Base-by-base conservation (phyloP, 345 rosid genomes). In the Eutrema japonicum region DNA sequence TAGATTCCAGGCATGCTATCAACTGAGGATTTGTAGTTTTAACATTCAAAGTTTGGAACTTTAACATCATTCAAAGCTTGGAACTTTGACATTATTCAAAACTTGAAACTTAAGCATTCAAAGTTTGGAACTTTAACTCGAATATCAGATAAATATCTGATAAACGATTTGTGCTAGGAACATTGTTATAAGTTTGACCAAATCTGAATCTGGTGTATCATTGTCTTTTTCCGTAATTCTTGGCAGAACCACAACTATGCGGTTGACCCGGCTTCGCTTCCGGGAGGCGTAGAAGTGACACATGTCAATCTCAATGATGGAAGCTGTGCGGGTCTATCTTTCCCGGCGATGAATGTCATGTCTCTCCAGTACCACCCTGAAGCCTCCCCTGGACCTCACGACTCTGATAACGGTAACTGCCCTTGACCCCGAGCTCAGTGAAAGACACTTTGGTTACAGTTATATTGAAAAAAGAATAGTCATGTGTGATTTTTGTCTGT, bases 301-400 rank as follows among this genome's bases (percentile, higher is more conserved):
- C 98, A 89, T 70, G 79, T 96, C 48, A 92, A 92, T 85, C 99
- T 96, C 52, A 92, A 96, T 33, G 97, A 96, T 52, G 91, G 85
- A 75, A 96, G 96, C 84, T 96, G 97, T 71, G 99, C 99, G 1
- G 96, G 98, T 64, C 95, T 92, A 55, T 88, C 96, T 40, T 96
- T 73, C 79, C 91, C 97, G 5, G 86, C 87, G 0, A 77, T 86
- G 79, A 85, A 85, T 61, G 73, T 85, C 59, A 89, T 96, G 96
- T 88, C 99, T 56, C 96, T 92, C 64, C 97, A 96, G 74, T 92
- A 92, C 77, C 98, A 92, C 59, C 99, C 98, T 1, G 99, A 92
- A 73, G 99, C 97, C 47, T 92, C 97, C 38, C 99, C 99, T 3
- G 98, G 96, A 61, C 99, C 98, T 47, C 97, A 88, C 66, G 99